Evolutionary conservation across 2,329 filamentous ascomycete species (phyloP), one percentile per base, ranked within the genome.

Genomic region (Beauveria caledonica): DNA sequence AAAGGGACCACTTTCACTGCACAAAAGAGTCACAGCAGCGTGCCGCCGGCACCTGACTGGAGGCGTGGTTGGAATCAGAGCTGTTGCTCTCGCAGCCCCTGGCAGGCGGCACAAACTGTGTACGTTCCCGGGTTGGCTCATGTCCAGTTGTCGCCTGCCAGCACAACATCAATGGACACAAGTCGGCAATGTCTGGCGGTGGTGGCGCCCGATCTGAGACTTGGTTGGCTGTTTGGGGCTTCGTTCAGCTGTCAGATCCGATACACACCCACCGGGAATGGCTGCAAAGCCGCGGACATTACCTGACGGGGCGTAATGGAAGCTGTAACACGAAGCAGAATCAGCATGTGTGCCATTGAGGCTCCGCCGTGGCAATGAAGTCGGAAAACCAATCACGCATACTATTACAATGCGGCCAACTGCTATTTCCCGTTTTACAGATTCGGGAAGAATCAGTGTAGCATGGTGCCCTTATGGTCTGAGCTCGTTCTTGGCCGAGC

Each of bases 41-140:
- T 58, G 48, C 25, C 36, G 46, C 56, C 49, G 36, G 29, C 36
- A 45, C n/a, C 29, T 33, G 29, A 33, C 45, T 15, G 19, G 17
- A 50, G 25, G 29, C 53, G 7, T 25, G 42, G 27, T 13, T 57
- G 1, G 27, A 15, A n/a, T 3, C 5, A n/a, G 23, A 27, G 23
- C 19, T 27, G 13, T n/a, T 57, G 42, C 42, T 56, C 21, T 45
- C 54, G 54, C 17, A 21, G 15, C 45, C 55, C 45, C 45, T 49
- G 45, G 7, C 53, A 48, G 42, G 13, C 19, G 21, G n/a, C 1
- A 21, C 9, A 5, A 8, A 5, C 19, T 23, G 19, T 13, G 17
- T 49, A 51, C 39, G 46, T 25, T 45, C 46, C 36, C 46, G 56
- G 56, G 56, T n/a, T 58, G 44, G 56, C 23, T 58, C 36, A 39